phyloP scores from a whole-genome alignment of 106 monocot genomes.

The Dendrobium huoshanense region DNA sequence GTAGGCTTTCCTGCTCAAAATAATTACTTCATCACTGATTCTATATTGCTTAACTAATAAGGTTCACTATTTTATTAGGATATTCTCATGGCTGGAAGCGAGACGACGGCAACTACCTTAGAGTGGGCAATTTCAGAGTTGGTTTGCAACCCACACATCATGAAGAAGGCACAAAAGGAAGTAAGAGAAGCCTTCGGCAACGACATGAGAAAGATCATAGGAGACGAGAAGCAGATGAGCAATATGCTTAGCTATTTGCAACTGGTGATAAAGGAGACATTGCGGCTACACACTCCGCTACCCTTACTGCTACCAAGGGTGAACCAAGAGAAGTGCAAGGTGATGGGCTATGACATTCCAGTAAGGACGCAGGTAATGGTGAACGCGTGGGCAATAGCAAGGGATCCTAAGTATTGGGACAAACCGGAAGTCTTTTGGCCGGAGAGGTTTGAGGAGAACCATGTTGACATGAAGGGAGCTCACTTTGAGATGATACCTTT shows the following conservation, averaged over 20 bases:
- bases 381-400: constrained; percentile 31
- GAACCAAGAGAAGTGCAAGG: constrained; percentile 7
- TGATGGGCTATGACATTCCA: constrained; percentile 29
- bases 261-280: constrained; percentile 31
- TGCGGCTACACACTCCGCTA: constrained; percentile 26
- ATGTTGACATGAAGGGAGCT: too few relatives aligned
- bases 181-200: constrained; percentile 5
- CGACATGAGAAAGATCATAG: neutral
- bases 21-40: too few relatives aligned
- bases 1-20: neutral
- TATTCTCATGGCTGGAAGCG: constrained; percentile 15
- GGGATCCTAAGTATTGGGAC: constrained; percentile 26
- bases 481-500: too few relatives aligned
- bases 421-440: neutral
- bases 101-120: constrained; percentile 13
- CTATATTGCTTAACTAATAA: too few relatives aligned
- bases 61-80: too few relatives aligned
- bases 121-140: constrained; percentile 29
- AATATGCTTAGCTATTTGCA: constrained; percentile 13
- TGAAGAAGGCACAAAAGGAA: constrained; percentile 17
- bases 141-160: constrained; percentile 6
- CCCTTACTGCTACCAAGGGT: constrained; percentile 28
- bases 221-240: neutral
- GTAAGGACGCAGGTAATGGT: constrained; percentile 13
- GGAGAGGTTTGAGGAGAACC: too few relatives aligned